phyloP scores from a whole-genome alignment of 2,329 filamentous ascomycete genomes.

The Hymenoscyphus repandus region DNA sequence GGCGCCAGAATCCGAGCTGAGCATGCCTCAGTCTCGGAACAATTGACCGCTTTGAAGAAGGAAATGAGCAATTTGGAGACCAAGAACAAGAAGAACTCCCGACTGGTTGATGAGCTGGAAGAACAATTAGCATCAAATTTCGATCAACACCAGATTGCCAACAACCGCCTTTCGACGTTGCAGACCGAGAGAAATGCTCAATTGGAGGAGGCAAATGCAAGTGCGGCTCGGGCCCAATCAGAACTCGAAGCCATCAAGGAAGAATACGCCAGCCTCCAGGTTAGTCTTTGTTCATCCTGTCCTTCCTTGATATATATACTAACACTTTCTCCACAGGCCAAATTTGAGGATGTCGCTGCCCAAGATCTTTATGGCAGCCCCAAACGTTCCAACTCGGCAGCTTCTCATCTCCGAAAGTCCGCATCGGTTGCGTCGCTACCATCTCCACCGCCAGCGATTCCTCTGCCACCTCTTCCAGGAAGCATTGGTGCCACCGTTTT shows the following conservation, averaged over 20 bases:
- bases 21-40: slow-evolving; percentile 46
- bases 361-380: slow-evolving; percentile 23
- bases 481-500: slow-evolving; percentile 43
- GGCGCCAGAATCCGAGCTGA: slow-evolving; percentile 39
- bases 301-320: background rate
- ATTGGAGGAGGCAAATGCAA: slow-evolving; percentile 71
- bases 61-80: slow-evolving; percentile 57
- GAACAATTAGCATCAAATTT: slow-evolving; percentile 94
- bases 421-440: slow-evolving; percentile 77
- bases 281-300: slow-evolving; percentile 17
- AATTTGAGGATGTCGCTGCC: slow-evolving; percentile 51
- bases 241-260: slow-evolving; percentile 64
- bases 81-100: slow-evolving; percentile 83
- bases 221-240: slow-evolving; percentile 55
- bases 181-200: slow-evolving; percentile 69
- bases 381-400: slow-evolving; percentile 52
- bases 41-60: slow-evolving; percentile 58
- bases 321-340: slow-evolving; percentile 41
- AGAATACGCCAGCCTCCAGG: slow-evolving; percentile 70
- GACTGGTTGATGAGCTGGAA: slow-evolving; percentile 90
- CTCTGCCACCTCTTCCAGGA: slow-evolving; percentile 82
- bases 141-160: slow-evolving; percentile 81
- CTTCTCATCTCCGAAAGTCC: slow-evolving; percentile 64
- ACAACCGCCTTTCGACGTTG: slow-evolving; percentile 78
- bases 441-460: slow-evolving; percentile 90